Base-by-base conservation (phyloP, 371 early-diverging fungal species). In the Mortierella sp. region DNA sequence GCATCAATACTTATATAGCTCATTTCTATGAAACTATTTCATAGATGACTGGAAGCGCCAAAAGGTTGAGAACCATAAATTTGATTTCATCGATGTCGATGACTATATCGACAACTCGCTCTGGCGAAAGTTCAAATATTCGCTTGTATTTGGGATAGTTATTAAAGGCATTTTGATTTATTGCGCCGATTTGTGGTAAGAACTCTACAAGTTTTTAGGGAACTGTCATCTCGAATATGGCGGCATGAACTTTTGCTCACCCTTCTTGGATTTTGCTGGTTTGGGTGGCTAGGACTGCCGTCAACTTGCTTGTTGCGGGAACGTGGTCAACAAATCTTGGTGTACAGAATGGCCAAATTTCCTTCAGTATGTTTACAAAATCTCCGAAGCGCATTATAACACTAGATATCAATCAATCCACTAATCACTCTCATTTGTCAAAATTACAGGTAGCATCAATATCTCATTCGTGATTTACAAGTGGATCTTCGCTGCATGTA, bases 21-120 rank as follows among this genome's bases (percentile, higher is more conserved):
- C 6, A 20, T 49, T 20, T 49, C 18, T 26, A 26, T 26, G 16
- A 24, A 26, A 26, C 6, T 3, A 18, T 5, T 52, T 30, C 11
- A 18, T 60, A 60, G 60, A 32, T 60, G 60, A 86, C 26, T 86
- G 86, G 86, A 78, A 66, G 37, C 65, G 84, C 26, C 83, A 84
- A 75, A 64, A 90, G 63, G 89, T 93, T 43, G 78, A 87, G 66
- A 95, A 94, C 83, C 95, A 95, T 86, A 94, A 94, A 78, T 95
- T 94, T 75, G 96, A 95, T 84, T 94, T 90, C 79, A 87, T 96
- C 58, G 93, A 96, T 72, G 87, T 95, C 14, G 90, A 94, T 20
- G 94, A 94, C 62, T 95, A 93, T 84, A 67, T 87, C 45, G 85
- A 88, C 58, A 65, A 61, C 18, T 80, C 77, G 11, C 77, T 67